Base-by-base conservation (phyloP, 2,329 filamentous ascomycete species). In the Orbilia brochopaga region DNA sequence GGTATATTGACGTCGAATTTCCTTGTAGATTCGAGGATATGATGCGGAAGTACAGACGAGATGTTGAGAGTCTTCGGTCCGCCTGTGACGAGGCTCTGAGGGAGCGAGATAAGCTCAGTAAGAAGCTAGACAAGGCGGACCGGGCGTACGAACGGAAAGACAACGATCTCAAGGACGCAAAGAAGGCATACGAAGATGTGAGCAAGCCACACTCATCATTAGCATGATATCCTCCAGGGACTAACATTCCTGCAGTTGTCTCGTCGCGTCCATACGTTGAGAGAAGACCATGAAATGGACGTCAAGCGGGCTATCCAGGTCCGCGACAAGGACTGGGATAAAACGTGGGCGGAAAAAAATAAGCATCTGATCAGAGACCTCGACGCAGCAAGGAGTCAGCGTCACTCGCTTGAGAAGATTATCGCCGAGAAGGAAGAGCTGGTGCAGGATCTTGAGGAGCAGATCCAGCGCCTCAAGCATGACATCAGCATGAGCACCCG, bases 331-430 rank as follows among this genome's bases (percentile, higher is more conserved):
- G 69, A 73, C 44, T 73, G 69, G 69, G 69, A 73, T 54, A 73
- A 73, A 23, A 73, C 69, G 55, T 73, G 69, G 69, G 66, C 60
- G 13, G 69, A 73, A 51, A 73, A 73, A 55, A 73, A 73, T 17
- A 73, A 66, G 51, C 69, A 73, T 54, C 23, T 73, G 24, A 73
- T 73, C 52, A 58, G 53, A 50, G 69, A 73, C 32, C 69, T 73
- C n/a, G 69, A 73, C 42, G 57, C 57, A 1, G 60, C 69, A 11
- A 55, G 69, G 48, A 73, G 69, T 11, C 69, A 73, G 32, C 60
- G 69, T 6, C 69, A 73, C 52, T 66, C 61, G 30, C 51, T 73
- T 4, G 69, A 73, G n/a, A 73, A 73, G 53, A 65, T 73, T 15
- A 73, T 73, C 24, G 55, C 69, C 19, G 69, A 73, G 42, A 73